Conservation (phyloP, 345 rosid genomes). For the Eucalyptus pumila region DNA sequence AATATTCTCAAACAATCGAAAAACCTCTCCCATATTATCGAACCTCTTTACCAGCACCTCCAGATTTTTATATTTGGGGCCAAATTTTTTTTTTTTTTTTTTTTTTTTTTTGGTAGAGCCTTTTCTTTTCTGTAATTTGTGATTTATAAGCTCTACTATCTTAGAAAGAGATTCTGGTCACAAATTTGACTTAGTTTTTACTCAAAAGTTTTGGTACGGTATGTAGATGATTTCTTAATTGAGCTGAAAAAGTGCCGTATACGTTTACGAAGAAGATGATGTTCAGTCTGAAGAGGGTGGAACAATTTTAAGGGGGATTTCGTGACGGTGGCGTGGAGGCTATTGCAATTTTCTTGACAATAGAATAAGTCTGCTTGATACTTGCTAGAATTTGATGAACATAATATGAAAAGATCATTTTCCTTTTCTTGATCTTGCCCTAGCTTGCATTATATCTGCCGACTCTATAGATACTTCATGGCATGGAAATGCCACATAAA, state of each 20-base stretch:
- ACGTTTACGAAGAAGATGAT: background rate
- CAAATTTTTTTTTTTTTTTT: too few species aligned
- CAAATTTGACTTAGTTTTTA: background rate
- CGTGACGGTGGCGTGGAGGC: rapidly evolving
- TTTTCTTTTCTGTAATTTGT: too few species aligned
- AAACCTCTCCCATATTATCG: too few species aligned
- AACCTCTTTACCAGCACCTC: too few species aligned
- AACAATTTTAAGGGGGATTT: too few species aligned
- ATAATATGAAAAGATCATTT: background rate
- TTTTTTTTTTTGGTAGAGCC: too few species aligned
- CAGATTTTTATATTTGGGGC: too few species aligned
- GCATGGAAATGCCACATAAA: background rate
- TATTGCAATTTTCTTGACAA: background rate
- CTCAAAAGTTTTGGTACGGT: background rate
- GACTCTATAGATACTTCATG: background rate
- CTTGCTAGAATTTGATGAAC: background rate
- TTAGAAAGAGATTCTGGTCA: background rate
- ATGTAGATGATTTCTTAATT: background rate
- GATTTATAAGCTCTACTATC: too few species aligned
- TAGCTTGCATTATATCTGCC: background rate
- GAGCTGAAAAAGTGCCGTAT: rapidly evolving
- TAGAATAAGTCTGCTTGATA: background rate
- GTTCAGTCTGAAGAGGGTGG: background rate
- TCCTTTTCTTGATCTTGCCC: background rate
- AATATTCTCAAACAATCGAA: too few species aligned